Conservation (phyloP, 768 basidiomycete genomes). For the Cystobasidiopsis lactophilus region DNA sequence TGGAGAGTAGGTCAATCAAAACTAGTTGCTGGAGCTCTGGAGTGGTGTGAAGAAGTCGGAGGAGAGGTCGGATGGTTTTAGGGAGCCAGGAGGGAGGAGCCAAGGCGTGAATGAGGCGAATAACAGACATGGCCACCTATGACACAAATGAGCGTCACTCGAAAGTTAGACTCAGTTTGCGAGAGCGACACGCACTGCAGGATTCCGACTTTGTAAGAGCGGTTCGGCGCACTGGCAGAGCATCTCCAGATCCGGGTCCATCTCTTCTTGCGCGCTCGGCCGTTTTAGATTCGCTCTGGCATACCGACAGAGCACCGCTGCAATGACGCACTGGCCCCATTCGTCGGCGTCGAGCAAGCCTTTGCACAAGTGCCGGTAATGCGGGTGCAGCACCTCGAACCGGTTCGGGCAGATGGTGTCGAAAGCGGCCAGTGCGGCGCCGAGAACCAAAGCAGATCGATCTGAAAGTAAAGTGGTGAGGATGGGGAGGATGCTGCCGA, state of each 20-base stretch:
- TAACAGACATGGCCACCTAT: conserved; percentile 59
- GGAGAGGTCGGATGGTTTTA: conserved; percentile 46
- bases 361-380: conserved; percentile 63
- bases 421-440: conserved; percentile 67
- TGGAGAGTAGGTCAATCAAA: conserved; percentile 43
- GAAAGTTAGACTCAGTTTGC: neutral
- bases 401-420: conserved; percentile 64
- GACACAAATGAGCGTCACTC: neutral
- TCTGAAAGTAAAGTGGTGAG: conserved; percentile 33
- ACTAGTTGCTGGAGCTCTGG: conserved; percentile 55
- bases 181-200: conserved; percentile 39
- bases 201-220: conserved; percentile 63
- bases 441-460: conserved; percentile 65
- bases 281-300: conserved; percentile 32
- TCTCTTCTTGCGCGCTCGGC: conserved; percentile 6
- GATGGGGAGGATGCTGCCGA: conserved; percentile 35
- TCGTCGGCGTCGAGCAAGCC: conserved; percentile 81
- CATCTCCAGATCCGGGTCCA: conserved; percentile 54
- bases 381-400: conserved; percentile 63
- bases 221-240: conserved; percentile 50
- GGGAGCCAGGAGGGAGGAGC: conserved; percentile 36
- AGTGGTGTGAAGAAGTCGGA: conserved; percentile 46
- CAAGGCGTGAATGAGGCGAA: conserved; percentile 51
- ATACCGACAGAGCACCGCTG: conserved; percentile 60
- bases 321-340: conserved; percentile 74